Percentiles rank a stretch among this genome's conserved stretches.
phyloP scores from a whole-genome alignment of 2,329 filamentous ascomycete genomes.

The Apiospora rasikravindrae region DNA sequence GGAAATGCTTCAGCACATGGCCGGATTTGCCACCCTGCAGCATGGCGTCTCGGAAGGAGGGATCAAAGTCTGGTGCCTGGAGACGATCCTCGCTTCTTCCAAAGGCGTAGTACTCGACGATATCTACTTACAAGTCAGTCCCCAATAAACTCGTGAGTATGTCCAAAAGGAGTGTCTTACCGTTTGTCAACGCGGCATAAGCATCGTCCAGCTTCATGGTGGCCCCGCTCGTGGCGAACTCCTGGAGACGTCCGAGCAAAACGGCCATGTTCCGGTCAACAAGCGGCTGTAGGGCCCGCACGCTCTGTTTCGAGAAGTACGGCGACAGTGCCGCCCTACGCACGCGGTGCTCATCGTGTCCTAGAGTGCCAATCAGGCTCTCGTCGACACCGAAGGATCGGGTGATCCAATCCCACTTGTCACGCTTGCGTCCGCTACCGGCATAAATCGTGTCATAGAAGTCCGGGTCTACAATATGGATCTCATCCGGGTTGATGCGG shows the following conservation, averaged over 20 bases:
- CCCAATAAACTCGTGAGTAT: no score
- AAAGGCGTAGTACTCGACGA: neutral
- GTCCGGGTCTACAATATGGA: neutral
- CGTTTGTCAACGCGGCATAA: neutral
- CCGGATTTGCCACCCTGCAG: neutral
- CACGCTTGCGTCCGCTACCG: neutral
- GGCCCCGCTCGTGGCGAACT: neutral
- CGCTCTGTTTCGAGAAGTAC: constrained; percentile 8
- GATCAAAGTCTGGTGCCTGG: neutral
- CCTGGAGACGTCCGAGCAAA: neutral
- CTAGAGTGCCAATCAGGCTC: neutral
- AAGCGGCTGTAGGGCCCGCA: neutral
- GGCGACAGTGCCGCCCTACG: neutral
- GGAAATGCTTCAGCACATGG: neutral
- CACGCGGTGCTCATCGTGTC: constrained; percentile 1
- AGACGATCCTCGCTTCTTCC: neutral
- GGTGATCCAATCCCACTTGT: constrained; percentile 8
- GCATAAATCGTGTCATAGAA: constrained; percentile 2
- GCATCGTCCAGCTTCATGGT: neutral
- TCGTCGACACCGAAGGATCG: neutral
- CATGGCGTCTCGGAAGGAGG: constrained; percentile 1
- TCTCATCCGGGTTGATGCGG: constrained; percentile 4
- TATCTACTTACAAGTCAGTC: neutral
- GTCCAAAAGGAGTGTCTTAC: neutral
- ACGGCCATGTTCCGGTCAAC: neutral